A percentile compares a stretch with the other conserved stretches of the same genome.
Evolutionary conservation across 106 monocot genomes (phyloP).

Genomic region (Posidonia australis): DNA sequence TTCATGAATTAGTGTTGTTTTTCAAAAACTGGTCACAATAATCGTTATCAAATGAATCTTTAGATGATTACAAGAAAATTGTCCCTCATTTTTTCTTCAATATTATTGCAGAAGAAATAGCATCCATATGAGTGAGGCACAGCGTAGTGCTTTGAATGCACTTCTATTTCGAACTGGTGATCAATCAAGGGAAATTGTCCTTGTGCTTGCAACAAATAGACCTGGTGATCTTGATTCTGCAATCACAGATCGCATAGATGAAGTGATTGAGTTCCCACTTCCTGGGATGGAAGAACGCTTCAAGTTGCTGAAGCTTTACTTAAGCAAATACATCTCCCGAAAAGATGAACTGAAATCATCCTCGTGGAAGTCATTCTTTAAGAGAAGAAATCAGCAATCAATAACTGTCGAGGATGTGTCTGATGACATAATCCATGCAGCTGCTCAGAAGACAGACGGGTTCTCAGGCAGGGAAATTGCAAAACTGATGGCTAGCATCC

Average conservation of each 20-base stretch:
- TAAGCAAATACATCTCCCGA: conserved; percentile 78
- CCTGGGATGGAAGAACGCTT: conserved; percentile 82
- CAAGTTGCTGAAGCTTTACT: conserved; percentile 78
- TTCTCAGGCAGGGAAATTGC: conserved; percentile 97
- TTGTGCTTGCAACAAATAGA: conserved; percentile 87
- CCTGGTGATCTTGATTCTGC: conserved; percentile 98
- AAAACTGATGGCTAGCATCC: conserved; percentile 81
- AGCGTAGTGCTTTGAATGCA: conserved; percentile 90
- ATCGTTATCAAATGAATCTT: too few relatives aligned
- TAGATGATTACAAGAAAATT: too few relatives aligned
- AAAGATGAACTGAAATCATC: conserved; percentile 17
- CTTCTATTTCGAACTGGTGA: conserved; percentile 98
- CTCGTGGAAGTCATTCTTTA: conserved; percentile 31
- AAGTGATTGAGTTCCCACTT: conserved; percentile 85
- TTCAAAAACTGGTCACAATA: too few relatives aligned
- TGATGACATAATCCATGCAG: conserved; percentile 68
- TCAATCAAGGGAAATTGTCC: conserved; percentile 83
- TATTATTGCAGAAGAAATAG: conserved; percentile 58
- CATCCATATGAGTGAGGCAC: conserved; percentile 84
- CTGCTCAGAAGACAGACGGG: conserved; percentile 69
- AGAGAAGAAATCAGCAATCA: conserved; percentile 40
- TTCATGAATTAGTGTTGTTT: too few relatives aligned
- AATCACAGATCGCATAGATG: conserved; percentile 84
- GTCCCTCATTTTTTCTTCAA: background rate
- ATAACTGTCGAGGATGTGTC: conserved; percentile 65